phyloP scores from a whole-genome alignment of 2,329 filamentous ascomycete genomes.

The Blastomyces silverae region DNA sequence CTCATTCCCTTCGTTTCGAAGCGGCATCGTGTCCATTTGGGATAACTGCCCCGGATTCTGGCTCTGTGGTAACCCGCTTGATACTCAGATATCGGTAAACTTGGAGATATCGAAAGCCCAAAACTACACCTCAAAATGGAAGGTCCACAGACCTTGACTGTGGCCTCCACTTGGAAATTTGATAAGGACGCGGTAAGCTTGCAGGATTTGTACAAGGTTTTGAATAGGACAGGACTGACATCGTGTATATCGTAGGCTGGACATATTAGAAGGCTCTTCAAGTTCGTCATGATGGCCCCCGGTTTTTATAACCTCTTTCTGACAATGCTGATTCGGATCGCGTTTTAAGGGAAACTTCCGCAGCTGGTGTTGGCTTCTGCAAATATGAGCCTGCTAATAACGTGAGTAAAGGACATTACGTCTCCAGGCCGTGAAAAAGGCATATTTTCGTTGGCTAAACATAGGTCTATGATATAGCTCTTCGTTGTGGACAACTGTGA shows the following conservation, averaged over 20 bases:
- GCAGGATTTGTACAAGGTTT: neutral
- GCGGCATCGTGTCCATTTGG: neutral
- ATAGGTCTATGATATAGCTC: conserved; percentile 20
- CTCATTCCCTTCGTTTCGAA: neutral
- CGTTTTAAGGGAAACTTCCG: neutral
- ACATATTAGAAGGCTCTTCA: conserved; percentile 25
- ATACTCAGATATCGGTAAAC: neutral
- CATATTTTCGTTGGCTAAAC: neutral
- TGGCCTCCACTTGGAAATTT: conserved; percentile 33
- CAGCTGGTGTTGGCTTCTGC: conserved; percentile 18
- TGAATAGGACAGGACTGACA: conserved; percentile 14
- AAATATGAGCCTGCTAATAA: conserved; percentile 25
- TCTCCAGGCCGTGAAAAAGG: neutral
- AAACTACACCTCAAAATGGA: conserved; percentile 15
- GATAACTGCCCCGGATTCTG: neutral
- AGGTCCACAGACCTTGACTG: conserved; percentile 22
- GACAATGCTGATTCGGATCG: neutral
- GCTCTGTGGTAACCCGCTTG: neutral
- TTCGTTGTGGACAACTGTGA: conserved; percentile 26
- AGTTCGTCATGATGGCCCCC: conserved; percentile 19
- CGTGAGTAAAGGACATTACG: conserved; percentile 21
- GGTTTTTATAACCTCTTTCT: neutral
- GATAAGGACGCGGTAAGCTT: conserved; percentile 29
- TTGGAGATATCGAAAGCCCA: neutral
- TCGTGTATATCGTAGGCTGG: conserved; percentile 20